phyloP scores from a whole-genome alignment of 192 early-diverging fungal genomes.

The Backusella macrospora region DNA sequence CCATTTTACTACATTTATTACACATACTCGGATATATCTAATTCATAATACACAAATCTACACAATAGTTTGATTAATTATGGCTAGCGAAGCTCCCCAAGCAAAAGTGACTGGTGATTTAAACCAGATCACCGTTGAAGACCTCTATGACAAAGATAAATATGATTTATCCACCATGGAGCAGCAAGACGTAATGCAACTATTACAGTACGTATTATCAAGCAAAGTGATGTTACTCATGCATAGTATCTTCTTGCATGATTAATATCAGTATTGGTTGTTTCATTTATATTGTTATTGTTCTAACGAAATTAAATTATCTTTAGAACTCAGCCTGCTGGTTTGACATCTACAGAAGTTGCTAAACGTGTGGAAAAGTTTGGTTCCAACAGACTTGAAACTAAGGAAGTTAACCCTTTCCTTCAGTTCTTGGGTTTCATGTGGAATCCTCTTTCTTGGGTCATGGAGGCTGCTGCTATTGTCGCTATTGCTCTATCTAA shows the following conservation, averaged over 20 bases:
- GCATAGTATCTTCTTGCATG: not conserved
- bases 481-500: constrained; percentile 76
- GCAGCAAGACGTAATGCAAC: constrained; percentile 63
- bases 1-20: no score
- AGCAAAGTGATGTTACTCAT: not conserved
- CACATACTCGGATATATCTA: not conserved
- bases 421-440: constrained; percentile 85
- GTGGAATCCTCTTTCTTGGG: constrained; percentile 79
- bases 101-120: constrained; percentile 20
- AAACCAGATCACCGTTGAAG: constrained; percentile 52
- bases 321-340: constrained; percentile 51
- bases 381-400: constrained; percentile 68
- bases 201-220: constrained; percentile 51
- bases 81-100: constrained; percentile 7
- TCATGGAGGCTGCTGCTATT: constrained; percentile 84
- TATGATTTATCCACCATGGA: constrained; percentile 76
- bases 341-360: constrained; percentile 65
- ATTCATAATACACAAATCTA: constrained; percentile 1
- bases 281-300: constrained; percentile 1
- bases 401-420: constrained; percentile 79
- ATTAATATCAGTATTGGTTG: not conserved
- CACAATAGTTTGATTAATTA: not conserved
- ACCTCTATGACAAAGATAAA: constrained; percentile 79
- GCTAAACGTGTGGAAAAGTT: constrained; percentile 66
- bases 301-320: constrained; percentile 15